Base-by-base conservation (phyloP, 202 grass and related monocot genomes). In the Dendrocalamus latiflorus region DNA sequence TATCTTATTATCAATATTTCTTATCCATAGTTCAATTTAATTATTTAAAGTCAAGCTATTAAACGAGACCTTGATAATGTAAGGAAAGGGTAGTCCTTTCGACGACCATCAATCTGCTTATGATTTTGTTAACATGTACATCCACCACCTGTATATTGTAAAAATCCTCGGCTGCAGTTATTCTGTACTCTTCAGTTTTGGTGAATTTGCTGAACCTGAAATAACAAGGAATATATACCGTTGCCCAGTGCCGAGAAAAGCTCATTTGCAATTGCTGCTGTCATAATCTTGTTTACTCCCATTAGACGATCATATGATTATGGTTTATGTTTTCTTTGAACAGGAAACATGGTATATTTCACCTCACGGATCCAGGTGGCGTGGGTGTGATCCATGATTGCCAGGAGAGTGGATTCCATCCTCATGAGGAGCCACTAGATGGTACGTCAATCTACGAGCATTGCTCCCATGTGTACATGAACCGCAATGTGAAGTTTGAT, bases 321-420 rank as follows among this genome's bases (percentile, higher is more conserved):
- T 62, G 14, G 43, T 57, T 43, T 67, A 21, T 63, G 4, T 61
- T 91, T 51, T 13, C 51, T 83, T 67, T 71, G 26, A 51, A 82
- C 83, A 98, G 95, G 84, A 98, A 88, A 62, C 91, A 98, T 55
- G 95, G 95, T 28, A 95, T 98, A 98, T 98, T 98, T 85, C 95
- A 98, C 68, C 91, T 98, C 41, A 87, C 93, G 10, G 95, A 98
- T 83, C 95, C 95, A 78, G 84, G 89, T 65, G 95, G 95, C 64
- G 85, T 98, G 83, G 82, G 85, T 36, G 83, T 93, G 63, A 93
- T 98, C 60, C 93, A 88, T 39, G 89, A 95, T 78, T 98, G 95
- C 53, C 89, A 95, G 62, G 95, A 87, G 74, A 90, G 80, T 34
- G 95, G 95, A 68, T 98, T 98, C 81, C 95, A 98, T 83, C 95